These are phyloP conservation scores for Barnettozyma populi DNA, from an alignment of 805 yeast species.

Conservation along the genomic window DNA sequence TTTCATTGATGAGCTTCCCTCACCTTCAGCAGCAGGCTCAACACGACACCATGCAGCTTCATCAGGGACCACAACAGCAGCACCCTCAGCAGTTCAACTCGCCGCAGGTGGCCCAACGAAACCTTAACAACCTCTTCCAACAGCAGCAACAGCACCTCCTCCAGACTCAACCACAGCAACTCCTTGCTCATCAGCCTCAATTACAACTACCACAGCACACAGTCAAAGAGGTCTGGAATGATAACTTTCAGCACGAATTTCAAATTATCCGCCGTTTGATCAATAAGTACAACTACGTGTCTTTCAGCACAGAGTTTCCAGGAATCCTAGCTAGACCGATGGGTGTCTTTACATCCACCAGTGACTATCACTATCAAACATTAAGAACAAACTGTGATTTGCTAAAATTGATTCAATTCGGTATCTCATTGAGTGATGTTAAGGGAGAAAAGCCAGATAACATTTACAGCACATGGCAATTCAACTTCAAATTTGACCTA, in stretches of 20 bases:
- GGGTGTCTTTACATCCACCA: conserved; percentile 82
- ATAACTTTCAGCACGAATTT: conserved; percentile 64
- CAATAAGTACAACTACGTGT: conserved; percentile 50
- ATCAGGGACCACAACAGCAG: conserved; percentile 6
- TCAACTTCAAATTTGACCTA: conserved; percentile 81
- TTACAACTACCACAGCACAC: conserved; percentile 24
- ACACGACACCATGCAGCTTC: conserved; percentile 12
- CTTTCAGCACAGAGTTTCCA: conserved; percentile 89
- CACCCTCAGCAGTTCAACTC: conserved; percentile 5
- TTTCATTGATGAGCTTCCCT: conserved; percentile 17
- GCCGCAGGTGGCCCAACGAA: conserved; percentile 6
- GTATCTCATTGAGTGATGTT: conserved; percentile 66
- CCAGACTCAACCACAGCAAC: conserved; percentile 14
- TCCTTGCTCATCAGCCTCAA: conserved; percentile 14
- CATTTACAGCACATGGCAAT: conserved; percentile 87
- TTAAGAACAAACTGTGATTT: conserved; percentile 88
- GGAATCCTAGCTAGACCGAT: conserved; percentile 96
- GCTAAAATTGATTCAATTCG: conserved; percentile 79
- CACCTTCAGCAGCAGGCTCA: conserved; percentile 17
- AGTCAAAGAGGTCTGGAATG: conserved; percentile 69
- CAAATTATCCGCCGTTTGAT: conserved; percentile 53
- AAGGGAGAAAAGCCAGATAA: conserved; percentile 65
- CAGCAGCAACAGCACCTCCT: conserved; percentile 17
- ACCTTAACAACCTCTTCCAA: conserved; percentile 8
- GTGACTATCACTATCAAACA: conserved; percentile 95